Percentiles rank a stretch among this genome's conserved stretches.
phyloP scores from a whole-genome alignment of 192 early-diverging fungal species.

The Thamnidium elegans region DNA sequence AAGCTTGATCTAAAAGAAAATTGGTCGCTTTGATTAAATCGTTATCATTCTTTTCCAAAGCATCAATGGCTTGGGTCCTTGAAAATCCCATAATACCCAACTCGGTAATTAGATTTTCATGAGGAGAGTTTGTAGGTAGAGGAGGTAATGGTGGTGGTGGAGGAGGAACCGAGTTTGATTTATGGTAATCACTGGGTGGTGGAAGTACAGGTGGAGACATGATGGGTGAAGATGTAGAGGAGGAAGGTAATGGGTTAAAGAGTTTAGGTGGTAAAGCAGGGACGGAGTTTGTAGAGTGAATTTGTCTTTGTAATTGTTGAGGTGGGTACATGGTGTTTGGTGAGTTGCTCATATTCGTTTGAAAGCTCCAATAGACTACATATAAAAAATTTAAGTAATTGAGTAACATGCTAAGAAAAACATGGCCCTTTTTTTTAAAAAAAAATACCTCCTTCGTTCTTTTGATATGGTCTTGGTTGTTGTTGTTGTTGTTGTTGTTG shows the following conservation, averaged over 20 bases:
- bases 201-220: constrained; percentile 14
- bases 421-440: neutral
- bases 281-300: neutral
- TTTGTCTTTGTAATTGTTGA: neutral
- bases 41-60: constrained; percentile 72
- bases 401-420: neutral
- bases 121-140: neutral
- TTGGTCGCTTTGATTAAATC: constrained; percentile 74
- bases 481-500: neutral
- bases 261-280: constrained; percentile 31
- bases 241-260: constrained; percentile 18
- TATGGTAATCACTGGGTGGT: constrained; percentile 12
- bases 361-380: constrained; percentile 17
- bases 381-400: neutral
- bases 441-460: constrained; percentile 8
- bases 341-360: constrained; percentile 1
- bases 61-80: constrained; percentile 64
- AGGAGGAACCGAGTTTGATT: neutral
- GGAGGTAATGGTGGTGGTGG: constrained; percentile 23
- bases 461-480: constrained; percentile 14
- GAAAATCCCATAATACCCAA: constrained; percentile 75
- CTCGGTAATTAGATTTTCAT: constrained; percentile 29
- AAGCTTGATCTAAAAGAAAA: constrained; percentile 63
- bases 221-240: constrained; percentile 18
- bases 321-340: constrained; percentile 1